Evolutionary conservation across 2,329 filamentous ascomycete genomes (phyloP), one percentile per base, ranked within the genome.

Genomic region (Chaetomiaceae sp.): DNA sequence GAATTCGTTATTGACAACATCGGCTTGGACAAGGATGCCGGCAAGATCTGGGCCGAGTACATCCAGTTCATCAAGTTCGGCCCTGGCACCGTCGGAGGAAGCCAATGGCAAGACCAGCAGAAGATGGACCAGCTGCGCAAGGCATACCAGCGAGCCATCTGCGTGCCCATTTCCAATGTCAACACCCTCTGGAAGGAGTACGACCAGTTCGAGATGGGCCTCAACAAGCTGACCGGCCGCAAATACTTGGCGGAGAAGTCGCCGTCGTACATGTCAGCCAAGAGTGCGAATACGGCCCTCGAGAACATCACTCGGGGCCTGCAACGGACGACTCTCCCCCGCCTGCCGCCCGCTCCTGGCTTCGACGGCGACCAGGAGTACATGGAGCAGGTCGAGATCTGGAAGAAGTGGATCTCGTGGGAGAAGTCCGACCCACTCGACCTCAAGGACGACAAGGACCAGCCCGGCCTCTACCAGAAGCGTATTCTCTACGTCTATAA

Each of bases 111-210:
- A 70, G 94, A 97, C 66, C 88, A 92, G 71, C 94, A 97, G 68
- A 99, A 99, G 77, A 95, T 96, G 87, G 94, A 99, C 64, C 78
- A 88, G 62, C 73, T 99, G 47, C 86, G 94, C 55, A 95, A 95
- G 68, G 88, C 89, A 0, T 99, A 96, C 68, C 91, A 96, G 64
- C 87, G 87, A 49, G 92, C 92, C 14, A 89, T 96, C 54, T 85
- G 83, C 60, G 83, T 96, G 36, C 95, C 95, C 4, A 95, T 90
- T 59, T 83, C 86, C 51, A 87, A 87, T 29, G 83, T 95, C 45
- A 89, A 92, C 65, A 81, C 80, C 48, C 74, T 99, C 14, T 99
- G 94, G 95, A 96, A 95, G 68, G 92, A 99, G 66, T 99, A 99
- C 66, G 91, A 97, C 68, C 85, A 89, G 61, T 99, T 99, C 66